Conservation (phyloP, 495 filamentous ascomycete genomes). For the Lasiosphaeris hirsuta region DNA sequence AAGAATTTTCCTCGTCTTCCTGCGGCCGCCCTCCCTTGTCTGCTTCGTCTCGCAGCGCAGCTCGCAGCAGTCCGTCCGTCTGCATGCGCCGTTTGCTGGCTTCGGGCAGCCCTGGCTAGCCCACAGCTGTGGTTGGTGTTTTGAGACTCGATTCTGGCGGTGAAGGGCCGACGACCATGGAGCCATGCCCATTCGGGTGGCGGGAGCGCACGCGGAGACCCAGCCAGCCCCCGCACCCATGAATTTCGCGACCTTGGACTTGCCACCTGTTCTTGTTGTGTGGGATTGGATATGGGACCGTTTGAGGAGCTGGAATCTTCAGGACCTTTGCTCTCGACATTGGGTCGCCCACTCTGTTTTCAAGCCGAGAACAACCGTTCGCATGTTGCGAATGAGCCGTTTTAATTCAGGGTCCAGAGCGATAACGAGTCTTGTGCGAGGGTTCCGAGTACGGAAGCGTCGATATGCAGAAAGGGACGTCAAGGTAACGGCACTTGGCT, state of each 20-base stretch:
- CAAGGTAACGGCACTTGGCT: constrained; percentile 18
- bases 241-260: background rate
- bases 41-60: no score
- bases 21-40: background rate
- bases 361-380: no score
- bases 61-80: no score
- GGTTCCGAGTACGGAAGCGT: background rate
- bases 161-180: constrained; percentile 13
- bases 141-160: constrained; percentile 19
- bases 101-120: constrained; percentile 1
- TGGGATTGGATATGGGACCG: no score
- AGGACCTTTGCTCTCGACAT: no score
- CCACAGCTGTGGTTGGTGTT: background rate
- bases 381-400: no score
- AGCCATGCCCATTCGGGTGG: constrained; percentile 3
- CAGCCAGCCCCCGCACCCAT: background rate
- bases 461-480: background rate
- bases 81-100: background rate
- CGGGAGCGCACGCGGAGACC: background rate
- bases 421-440: background rate
- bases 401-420: no score
- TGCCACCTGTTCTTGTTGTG: no score
- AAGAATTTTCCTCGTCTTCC: background rate
- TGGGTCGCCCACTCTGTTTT: no score
- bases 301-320: no score